Conservation (phyloP, 2,329 filamentous ascomycete genomes). For the Cladophialophora psammophila region DNA sequence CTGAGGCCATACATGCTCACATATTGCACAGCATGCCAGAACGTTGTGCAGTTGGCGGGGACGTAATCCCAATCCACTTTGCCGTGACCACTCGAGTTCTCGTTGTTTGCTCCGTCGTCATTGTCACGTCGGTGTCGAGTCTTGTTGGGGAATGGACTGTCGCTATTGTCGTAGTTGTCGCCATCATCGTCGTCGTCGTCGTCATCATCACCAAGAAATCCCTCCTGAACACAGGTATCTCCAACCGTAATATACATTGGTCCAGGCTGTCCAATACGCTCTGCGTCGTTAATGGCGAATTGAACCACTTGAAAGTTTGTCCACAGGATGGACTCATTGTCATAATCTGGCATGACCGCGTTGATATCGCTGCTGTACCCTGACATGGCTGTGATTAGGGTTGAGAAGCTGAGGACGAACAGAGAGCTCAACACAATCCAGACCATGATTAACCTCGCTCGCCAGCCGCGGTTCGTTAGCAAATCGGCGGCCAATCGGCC, state of each 20-base stretch:
- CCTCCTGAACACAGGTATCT: constrained; percentile 22
- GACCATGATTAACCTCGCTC: constrained; percentile 42
- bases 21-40: constrained; percentile 33
- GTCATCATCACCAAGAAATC: constrained; percentile 26
- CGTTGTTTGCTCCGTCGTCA: background rate
- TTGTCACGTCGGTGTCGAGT: constrained; percentile 11
- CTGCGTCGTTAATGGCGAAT: constrained; percentile 33
- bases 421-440: constrained; percentile 45
- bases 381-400: constrained; percentile 48
- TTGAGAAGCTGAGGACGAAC: constrained; percentile 46
- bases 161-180: background rate
- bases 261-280: constrained; percentile 30
- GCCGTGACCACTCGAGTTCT: background rate
- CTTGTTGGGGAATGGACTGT: background rate
- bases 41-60: constrained; percentile 30
- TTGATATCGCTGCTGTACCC: constrained; percentile 47
- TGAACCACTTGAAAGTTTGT: constrained; percentile 39
- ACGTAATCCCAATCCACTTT: constrained; percentile 32
- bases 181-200: constrained; percentile 7
- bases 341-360: constrained; percentile 39
- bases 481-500: constrained; percentile 44
- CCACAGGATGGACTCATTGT: constrained; percentile 39
- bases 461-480: constrained; percentile 30
- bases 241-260: constrained; percentile 25
- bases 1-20: constrained; percentile 28